Conservation (phyloP, 2,329 filamentous ascomycete genomes). For the Neoscytalidium dimidiatum region DNA sequence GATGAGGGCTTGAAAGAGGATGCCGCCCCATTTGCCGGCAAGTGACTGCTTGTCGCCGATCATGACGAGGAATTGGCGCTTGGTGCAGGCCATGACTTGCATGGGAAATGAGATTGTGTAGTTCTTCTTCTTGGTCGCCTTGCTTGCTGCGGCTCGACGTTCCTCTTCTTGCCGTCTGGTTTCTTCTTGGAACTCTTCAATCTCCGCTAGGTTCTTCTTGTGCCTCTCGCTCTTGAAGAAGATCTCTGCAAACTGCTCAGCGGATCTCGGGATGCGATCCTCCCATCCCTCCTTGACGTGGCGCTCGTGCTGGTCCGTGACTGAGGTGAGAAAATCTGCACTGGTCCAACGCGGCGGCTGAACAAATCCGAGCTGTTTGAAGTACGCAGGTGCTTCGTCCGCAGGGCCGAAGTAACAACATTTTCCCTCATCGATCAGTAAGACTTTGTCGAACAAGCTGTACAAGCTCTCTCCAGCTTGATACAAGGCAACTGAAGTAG, state of each 20-base stretch:
- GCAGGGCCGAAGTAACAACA: slow-evolving; percentile 64
- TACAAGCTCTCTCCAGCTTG: slow-evolving; percentile 57
- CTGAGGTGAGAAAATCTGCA: slow-evolving; percentile 71
- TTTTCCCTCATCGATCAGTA: slow-evolving; percentile 43
- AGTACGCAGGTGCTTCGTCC: slow-evolving; percentile 64
- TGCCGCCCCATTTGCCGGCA: slow-evolving; percentile 53
- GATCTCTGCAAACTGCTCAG: slow-evolving; percentile 56
- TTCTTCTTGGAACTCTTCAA: slow-evolving; percentile 41
- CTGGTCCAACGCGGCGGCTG: slow-evolving; percentile 68
- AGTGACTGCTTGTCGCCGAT: slow-evolving; percentile 55
- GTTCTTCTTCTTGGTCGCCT: slow-evolving; percentile 44
- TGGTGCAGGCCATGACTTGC: slow-evolving; percentile 43
- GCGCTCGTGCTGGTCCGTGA: slow-evolving; percentile 64
- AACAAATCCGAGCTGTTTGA: slow-evolving; percentile 66
- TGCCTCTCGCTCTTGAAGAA: slow-evolving; percentile 40
- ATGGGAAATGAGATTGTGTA: slow-evolving; percentile 41
- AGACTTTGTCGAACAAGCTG: slow-evolving; percentile 41
- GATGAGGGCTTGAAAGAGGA: slow-evolving; percentile 42
- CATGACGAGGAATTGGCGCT: slow-evolving; percentile 52
- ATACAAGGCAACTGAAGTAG: slow-evolving; percentile 69
- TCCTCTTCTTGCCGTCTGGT: slow-evolving; percentile 34
- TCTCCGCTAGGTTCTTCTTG: slow-evolving; percentile 40
- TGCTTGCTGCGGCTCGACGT: slow-evolving; percentile 32
- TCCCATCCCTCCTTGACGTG: slow-evolving; percentile 59
- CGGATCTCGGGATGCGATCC: slow-evolving; percentile 56